Percentiles rank a stretch among this genome's conserved stretches.
Evolutionary conservation across 2,329 filamentous ascomycete genomes (phyloP).

Genomic region (Sporothrix protearum): DNA sequence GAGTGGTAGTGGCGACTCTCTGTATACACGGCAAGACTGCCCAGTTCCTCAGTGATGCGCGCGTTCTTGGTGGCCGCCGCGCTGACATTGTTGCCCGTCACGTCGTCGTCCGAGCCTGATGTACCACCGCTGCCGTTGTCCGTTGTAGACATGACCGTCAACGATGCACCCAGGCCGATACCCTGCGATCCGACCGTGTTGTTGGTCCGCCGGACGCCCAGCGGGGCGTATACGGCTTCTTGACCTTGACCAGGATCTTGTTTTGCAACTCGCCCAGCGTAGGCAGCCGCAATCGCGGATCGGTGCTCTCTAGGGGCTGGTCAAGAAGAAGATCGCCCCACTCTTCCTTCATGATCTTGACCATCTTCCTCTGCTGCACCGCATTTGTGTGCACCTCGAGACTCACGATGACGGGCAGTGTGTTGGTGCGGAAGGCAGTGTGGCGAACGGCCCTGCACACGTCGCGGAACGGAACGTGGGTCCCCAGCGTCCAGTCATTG

Average conservation of each 20-base stretch:
- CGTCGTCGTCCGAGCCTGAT: conserved; percentile 46
- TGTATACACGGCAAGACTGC: conserved; percentile 78
- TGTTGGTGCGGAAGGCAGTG: conserved; percentile 70
- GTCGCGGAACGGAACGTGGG: conserved; percentile 79
- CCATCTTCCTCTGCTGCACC: conserved; percentile 87
- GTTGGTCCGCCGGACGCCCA: conserved; percentile 23
- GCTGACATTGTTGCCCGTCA: conserved; percentile 22
- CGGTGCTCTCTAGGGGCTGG: conserved; percentile 46
- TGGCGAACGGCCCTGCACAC: conserved; percentile 79
- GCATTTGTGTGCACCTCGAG: conserved; percentile 82
- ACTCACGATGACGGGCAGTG: conserved; percentile 84
- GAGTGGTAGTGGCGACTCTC: conserved; percentile 76
- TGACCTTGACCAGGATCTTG: conserved; percentile 83
- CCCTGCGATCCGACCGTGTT: conserved; percentile 32
- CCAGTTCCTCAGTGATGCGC: conserved; percentile 65
- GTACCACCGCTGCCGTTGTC: conserved; percentile 35
- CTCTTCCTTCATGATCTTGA: conserved; percentile 85
- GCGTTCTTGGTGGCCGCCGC: conserved; percentile 30
- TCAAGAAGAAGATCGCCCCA: conserved; percentile 76
- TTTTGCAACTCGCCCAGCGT: conserved; percentile 66
- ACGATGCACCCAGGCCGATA: conserved; percentile 31
- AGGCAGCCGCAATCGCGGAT: conserved; percentile 58
- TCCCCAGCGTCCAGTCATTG: conserved; percentile 69
- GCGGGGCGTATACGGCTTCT: conserved; percentile 47
- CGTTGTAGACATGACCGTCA: conserved; percentile 30